These are phyloP conservation scores for Xanthoconium separans DNA, from an alignment of 1,284 basidiomycete genomes.

Conservation along the genomic window DNA sequence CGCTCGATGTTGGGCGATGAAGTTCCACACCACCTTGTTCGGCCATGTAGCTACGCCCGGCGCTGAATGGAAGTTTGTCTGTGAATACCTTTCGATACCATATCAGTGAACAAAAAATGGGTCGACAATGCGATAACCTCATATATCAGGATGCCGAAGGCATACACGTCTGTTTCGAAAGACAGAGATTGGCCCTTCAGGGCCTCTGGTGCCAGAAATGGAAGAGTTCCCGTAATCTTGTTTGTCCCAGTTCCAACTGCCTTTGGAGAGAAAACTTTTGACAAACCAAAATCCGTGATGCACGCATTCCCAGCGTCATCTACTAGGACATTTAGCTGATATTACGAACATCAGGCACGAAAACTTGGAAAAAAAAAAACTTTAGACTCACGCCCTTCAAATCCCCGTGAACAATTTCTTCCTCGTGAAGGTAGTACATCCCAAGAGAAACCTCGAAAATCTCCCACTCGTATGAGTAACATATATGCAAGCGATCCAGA, in stretches of 20 bases:
- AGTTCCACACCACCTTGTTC: background rate
- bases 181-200: background rate
- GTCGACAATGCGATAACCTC: background rate
- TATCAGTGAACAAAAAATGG: background rate
- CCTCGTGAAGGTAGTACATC: conserved; percentile 8
- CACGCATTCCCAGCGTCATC: conserved; percentile 9
- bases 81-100: background rate
- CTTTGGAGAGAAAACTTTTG: background rate
- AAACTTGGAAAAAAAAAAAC: background rate
- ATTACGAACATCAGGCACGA: background rate
- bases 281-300: conserved; percentile 7
- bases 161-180: conserved; percentile 5
- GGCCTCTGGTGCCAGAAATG: conserved; percentile 2
- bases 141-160: conserved; percentile 6
- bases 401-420: conserved; percentile 1
- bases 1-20: background rate
- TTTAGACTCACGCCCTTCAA: background rate
- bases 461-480: background rate
- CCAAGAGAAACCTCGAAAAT: conserved; percentile 4
- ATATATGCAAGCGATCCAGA: too few species aligned
- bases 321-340: conserved; percentile 4
- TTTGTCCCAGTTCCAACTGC: background rate
- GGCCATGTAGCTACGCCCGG: background rate
- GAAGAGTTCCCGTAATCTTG: conserved; percentile 1
- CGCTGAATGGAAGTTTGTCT: conserved; percentile 1